Percentiles rank a stretch among this genome's conserved stretches.
Conservation (phyloP, 208 protist genomes). For the Herpetomonas tarakana region DNA sequence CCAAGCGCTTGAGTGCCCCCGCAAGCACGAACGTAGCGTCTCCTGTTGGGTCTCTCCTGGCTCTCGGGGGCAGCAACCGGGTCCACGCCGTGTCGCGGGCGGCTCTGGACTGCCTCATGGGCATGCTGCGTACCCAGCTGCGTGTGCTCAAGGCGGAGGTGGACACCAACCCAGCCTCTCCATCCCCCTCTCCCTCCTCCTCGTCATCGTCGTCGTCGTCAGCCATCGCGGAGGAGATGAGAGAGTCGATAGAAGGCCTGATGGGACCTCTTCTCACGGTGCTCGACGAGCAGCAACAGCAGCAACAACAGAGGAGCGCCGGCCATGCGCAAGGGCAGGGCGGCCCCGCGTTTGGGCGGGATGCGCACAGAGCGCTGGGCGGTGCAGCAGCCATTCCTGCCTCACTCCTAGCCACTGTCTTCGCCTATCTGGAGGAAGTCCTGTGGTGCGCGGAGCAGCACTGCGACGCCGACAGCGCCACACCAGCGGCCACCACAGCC, state of each 20-base stretch:
- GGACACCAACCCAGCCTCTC: no score
- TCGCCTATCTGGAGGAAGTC: slow-evolving; percentile 27
- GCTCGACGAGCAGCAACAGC: slow-evolving; percentile 22
- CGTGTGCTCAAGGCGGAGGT: neutral
- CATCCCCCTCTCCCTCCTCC: no score
- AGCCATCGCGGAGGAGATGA: slow-evolving; percentile 12
- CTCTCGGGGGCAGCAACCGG: neutral
- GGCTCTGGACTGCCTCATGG: neutral
- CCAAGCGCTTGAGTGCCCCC: slow-evolving; percentile 31
- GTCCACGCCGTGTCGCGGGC: neutral
- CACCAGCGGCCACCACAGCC: slow-evolving; percentile 6
- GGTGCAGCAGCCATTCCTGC: neutral
- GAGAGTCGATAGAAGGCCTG: slow-evolving; percentile 32
- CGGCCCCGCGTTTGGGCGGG: neutral
- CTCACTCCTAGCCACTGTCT: slow-evolving; percentile 13
- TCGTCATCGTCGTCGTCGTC: no score
- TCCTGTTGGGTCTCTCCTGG: no score
- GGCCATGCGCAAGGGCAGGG: neutral
- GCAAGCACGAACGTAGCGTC: neutral
- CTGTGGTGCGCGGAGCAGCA: slow-evolving; percentile 17
- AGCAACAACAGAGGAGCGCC: slow-evolving; percentile 8
- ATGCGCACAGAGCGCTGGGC: neutral
- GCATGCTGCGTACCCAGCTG: neutral
- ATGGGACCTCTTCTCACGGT: slow-evolving; percentile 27
- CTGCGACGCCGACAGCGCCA: neutral